Evolutionary conservation across 805 yeast species (phyloP), one percentile per base, ranked within the genome.

Genomic region (Ogataea chonburiensis): DNA sequence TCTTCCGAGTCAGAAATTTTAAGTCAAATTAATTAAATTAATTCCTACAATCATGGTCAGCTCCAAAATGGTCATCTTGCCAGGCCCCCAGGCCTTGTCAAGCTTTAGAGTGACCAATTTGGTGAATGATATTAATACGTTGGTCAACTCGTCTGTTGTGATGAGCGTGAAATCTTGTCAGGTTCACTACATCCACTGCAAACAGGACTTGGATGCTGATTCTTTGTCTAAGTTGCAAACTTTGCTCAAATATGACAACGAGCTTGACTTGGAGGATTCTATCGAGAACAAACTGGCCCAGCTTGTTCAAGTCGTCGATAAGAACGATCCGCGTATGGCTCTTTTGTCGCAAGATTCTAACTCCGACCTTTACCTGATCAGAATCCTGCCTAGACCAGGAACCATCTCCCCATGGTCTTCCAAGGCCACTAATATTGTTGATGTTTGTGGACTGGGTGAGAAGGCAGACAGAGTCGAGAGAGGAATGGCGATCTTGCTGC

Each of bases 401-500:
- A 93, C 98, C 9, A 91, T 93, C 48, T 89, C 98, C 17, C 98
- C 98, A 21, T 93, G 99, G 99, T 86, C 96, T 7, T 89, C 98
- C 10, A 93, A 93, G 66, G 99, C 99, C 17, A 89, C 98, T 25
- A 91, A 93, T 64, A 93, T 93, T 49, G 75, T 89, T 34, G 77
- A 80, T 38, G 95, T 86, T 38, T 86, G 96, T 66, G 96, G 96
- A 7, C 71, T 93, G 43, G 74, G 70, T 24, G 69, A 71, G 13
- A 74, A 71, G 43, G 70, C 93, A 31, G 86, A 78, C 55, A 76
- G 98, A 53, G 80, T 93, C 39, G 99, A 93, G 68, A 79, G 98
- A 56, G 99, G 98, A 40, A 50, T 81, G 45, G 80, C 93, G 5
- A 65, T 93, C 25, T 63, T 86, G 49, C 68, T 93, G 51, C 72